A percentile compares a stretch with the other conserved stretches of the same genome.
phyloP scores from a whole-genome alignment of 176 grass and related monocot species.

The Aechmea fasciata region DNA sequence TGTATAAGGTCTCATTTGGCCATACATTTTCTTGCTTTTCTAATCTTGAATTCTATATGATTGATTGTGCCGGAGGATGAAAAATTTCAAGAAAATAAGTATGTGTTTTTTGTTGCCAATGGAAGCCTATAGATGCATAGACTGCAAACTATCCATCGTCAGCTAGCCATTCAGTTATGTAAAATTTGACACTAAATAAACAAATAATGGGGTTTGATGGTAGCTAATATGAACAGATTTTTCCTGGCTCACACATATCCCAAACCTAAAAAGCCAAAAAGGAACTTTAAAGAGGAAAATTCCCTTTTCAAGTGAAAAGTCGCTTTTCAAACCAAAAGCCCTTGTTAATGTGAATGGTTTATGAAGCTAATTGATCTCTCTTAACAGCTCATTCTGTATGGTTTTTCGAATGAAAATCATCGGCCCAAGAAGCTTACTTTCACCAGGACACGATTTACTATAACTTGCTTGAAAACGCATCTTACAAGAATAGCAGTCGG shows the following conservation, averaged over 20 bases:
- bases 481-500: conserved; percentile 77
- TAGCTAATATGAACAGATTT: background rate
- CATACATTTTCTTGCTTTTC: no score
- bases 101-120: no score
- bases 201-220: background rate
- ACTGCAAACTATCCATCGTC: no score
- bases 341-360: background rate
- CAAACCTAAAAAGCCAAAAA: background rate
- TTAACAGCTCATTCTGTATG: conserved; percentile 69
- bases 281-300: background rate
- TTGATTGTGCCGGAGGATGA: no score
- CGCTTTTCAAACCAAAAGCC: background rate
- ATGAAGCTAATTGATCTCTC: conserved; percentile 15
- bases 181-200: background rate
- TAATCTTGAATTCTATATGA: no score
- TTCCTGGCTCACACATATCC: background rate
- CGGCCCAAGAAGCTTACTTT: conserved; percentile 54
- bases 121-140: no score
- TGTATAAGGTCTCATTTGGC: no score
- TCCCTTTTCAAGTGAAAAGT: background rate
- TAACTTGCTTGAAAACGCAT: conserved; percentile 81
- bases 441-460: conserved; percentile 68
- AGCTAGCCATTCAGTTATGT: background rate
- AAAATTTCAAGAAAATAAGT: no score
- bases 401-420: conserved; percentile 76